phyloP scores from a whole-genome alignment of 495 filamentous ascomycete genomes.

The Penicillium angulare region DNA sequence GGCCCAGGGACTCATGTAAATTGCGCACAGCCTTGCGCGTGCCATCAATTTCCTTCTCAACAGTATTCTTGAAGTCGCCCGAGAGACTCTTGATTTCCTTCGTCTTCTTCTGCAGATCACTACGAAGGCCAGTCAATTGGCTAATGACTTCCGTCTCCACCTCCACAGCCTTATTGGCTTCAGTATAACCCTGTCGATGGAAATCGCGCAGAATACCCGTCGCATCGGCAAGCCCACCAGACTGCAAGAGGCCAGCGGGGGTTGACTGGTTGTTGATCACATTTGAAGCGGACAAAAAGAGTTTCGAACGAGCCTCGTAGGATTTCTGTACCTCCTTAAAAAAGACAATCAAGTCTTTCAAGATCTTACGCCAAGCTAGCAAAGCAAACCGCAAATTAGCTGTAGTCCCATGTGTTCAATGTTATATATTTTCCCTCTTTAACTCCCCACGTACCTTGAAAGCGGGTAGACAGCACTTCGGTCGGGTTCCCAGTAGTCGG shows the following conservation, averaged over 20 bases:
- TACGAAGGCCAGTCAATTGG: constrained; percentile 78
- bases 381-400: neutral
- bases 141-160: constrained; percentile 89
- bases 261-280: constrained; percentile 75
- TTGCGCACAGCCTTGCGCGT: constrained; percentile 67
- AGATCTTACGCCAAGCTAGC: constrained; percentile 87
- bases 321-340: constrained; percentile 90
- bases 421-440: neutral
- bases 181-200: constrained; percentile 75
- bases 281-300: constrained; percentile 77
- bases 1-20: constrained; percentile 75
- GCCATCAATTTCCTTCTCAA: constrained; percentile 55
- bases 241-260: constrained; percentile 68
- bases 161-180: constrained; percentile 85
- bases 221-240: constrained; percentile 83
- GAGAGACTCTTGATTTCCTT: constrained; percentile 94
- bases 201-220: constrained; percentile 75
- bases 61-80: constrained; percentile 87
- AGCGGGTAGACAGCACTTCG: constrained; percentile 83
- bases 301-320: constrained; percentile 84
- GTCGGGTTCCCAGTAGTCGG: constrained; percentile 86
- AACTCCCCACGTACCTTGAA: constrained; percentile 62
- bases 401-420: neutral
- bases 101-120: constrained; percentile 89
- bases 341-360: constrained; percentile 93